Evolutionary conservation across 73 alveolate species (phyloP), one percentile per base, ranked within the genome.

Genomic region (Paraurostyla sp.): DNA sequence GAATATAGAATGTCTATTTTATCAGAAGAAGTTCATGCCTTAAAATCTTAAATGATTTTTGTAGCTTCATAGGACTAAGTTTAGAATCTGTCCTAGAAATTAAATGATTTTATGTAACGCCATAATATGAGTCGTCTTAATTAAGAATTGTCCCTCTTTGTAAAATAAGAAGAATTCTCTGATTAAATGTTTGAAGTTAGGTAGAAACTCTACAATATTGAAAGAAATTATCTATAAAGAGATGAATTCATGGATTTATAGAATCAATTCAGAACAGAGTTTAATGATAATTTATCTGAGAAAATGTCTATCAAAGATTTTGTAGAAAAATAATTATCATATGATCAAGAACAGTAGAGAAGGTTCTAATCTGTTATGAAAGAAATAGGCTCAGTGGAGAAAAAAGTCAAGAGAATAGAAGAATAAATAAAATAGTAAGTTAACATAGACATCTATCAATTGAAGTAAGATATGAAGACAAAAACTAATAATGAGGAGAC

Each of bases 401-500:
- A 30, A 30, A 48, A 73, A 45, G 71, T 73, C 27, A 49, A 16
- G 2, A 18, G 15, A 48, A 73, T 73, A 13, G 58, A 68, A 3
- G 35, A 25, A 20, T 9, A 40, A 22, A 9, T 73, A 3, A 73
- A 73, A 42, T 13, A 7, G 16, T 9, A 40, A 23, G 41, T 49
- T 1, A 73, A 46, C 7, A 11, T 16, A 18, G 71, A 43, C 46
- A 48, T 73, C 7, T 50, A 46, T 29, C 35, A 36, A 22, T 25
- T 48, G 7, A 18, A 65, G 58, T 4, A 65, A 38, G 82, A 65
- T 38, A 22, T 73, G 52, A 73, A 73, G 48, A 20, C 35, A 3
- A 73, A 73, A 36, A 73, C 71, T 48, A 18, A 73, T 29, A 40
- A 2, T 4, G 86, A 73, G 49, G 86, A 73, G 46, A 49, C 71